Evolutionary conservation across 2,329 filamentous ascomycete species (phyloP).

Genomic region (Aureobasidium sp.): DNA sequence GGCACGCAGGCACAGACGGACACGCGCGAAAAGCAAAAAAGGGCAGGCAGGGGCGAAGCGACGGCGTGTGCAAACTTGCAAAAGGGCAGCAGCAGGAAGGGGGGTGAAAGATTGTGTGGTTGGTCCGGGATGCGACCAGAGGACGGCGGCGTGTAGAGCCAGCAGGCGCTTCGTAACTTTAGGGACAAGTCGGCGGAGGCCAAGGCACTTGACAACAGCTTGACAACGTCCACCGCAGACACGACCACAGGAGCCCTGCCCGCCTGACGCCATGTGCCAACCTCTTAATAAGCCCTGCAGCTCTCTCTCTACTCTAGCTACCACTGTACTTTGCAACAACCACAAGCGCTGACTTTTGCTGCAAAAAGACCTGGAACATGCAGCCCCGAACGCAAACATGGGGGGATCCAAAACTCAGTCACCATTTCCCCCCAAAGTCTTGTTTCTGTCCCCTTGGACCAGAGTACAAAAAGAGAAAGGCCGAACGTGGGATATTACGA

Average conservation of each 20-base stretch:
- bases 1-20: not conserved
- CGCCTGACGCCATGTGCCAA: not conserved
- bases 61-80: not conserved
- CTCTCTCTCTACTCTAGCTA: not conserved
- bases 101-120: conserved; percentile 2
- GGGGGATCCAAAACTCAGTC: not conserved
- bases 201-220: conserved; percentile 4
- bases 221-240: not conserved
- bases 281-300: not conserved
- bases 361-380: not conserved
- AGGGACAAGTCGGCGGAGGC: not conserved
- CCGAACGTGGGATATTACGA: not conserved
- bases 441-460: no score
- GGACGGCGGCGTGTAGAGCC: not conserved
- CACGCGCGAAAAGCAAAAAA: conserved; percentile 1
- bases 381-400: not conserved
- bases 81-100: not conserved
- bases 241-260: not conserved
- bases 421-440: not conserved
- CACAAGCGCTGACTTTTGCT: not conserved
- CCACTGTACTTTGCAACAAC: not conserved
- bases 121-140: conserved; percentile 4
- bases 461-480: not conserved
- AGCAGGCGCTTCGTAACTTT: conserved; percentile 5
- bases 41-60: not conserved